phyloP scores from a whole-genome alignment of 306 rosid species.

The Lathyrus aphaca region DNA sequence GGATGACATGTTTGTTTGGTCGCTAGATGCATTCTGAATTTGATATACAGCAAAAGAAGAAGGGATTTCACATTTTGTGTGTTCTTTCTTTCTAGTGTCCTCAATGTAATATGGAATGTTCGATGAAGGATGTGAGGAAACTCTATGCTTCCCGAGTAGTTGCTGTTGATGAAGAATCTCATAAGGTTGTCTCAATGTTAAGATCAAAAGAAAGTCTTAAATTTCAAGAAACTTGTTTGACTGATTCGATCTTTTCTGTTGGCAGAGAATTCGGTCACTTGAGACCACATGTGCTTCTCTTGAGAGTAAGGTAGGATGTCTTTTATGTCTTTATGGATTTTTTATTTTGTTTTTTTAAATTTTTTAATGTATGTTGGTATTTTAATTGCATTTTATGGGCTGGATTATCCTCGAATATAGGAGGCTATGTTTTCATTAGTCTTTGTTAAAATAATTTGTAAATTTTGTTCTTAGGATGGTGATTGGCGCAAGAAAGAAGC shows the following conservation, averaged over 20 bases:
- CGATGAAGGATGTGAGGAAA: constrained; percentile 72
- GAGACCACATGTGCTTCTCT: constrained; percentile 71
- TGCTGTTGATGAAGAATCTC: constrained; percentile 70
- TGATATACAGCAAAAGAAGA: not conserved
- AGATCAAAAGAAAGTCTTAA: not conserved
- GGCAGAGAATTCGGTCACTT: constrained; percentile 69
- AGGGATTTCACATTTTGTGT: constrained; percentile 13
- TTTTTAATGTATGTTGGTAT: not conserved
- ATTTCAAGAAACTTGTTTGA: constrained; percentile 14
- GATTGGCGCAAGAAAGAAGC: constrained; percentile 68
- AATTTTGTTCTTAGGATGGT: constrained; percentile 50
- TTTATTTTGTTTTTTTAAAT: no score
- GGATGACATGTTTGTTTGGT: not conserved
- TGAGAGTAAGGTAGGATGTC: constrained; percentile 63
- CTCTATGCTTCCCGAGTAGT: constrained; percentile 67
- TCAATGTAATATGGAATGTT: constrained; percentile 75
- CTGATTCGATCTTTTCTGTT: constrained; percentile 29
- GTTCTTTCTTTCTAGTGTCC: constrained; percentile 62
- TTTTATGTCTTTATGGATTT: not conserved
- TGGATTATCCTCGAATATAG: constrained; percentile 15
- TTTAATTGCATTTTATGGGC: not conserved
- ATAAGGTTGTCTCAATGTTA: constrained; percentile 57
- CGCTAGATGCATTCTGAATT: not conserved
- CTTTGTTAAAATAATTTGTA: constrained; percentile 30
- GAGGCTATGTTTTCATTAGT: constrained; percentile 28